These are phyloP conservation scores for Metschnikowia peoriensis DNA, from an alignment of 805 yeast species.

Conservation along the genomic window DNA sequence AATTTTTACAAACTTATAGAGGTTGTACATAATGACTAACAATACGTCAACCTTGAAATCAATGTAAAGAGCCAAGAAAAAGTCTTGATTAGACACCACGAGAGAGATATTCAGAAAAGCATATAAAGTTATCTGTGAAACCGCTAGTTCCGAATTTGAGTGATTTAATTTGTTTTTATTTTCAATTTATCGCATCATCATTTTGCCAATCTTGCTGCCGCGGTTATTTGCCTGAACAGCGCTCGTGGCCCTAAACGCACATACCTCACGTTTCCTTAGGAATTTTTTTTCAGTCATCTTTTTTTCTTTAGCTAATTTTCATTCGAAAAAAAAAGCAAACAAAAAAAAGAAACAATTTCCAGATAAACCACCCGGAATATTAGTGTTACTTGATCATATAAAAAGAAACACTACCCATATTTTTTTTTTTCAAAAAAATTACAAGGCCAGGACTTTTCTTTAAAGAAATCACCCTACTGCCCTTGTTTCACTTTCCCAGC, in stretches of 20 bases:
- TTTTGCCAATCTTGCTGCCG: background rate
- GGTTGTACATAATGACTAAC: background rate
- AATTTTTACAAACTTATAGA: background rate
- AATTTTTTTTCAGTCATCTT: background rate
- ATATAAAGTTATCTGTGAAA: background rate
- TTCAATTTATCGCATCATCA: background rate
- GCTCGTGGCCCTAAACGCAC: conserved; percentile 1
- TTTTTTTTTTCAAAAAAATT: background rate
- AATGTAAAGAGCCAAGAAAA: background rate
- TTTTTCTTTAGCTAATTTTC: background rate
- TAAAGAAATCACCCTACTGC: conserved; percentile 3
- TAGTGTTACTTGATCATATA: background rate
- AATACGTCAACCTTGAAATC: too few species aligned
- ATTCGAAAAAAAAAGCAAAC: background rate
- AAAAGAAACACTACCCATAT: background rate
- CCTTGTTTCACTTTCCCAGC: conserved; percentile 10
- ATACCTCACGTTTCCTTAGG: background rate
- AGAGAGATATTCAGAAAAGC: background rate
- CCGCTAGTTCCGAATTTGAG: background rate
- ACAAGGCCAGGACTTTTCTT: conserved; percentile 11
- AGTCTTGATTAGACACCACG: background rate
- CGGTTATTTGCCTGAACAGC: background rate
- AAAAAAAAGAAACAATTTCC: background rate
- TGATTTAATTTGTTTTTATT: background rate
- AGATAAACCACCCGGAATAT: background rate